A percentile compares a stretch with the other conserved stretches of the same genome.
phyloP scores from a whole-genome alignment of 164 flowering plant genomes.

The Euptelea pleiosperma region DNA sequence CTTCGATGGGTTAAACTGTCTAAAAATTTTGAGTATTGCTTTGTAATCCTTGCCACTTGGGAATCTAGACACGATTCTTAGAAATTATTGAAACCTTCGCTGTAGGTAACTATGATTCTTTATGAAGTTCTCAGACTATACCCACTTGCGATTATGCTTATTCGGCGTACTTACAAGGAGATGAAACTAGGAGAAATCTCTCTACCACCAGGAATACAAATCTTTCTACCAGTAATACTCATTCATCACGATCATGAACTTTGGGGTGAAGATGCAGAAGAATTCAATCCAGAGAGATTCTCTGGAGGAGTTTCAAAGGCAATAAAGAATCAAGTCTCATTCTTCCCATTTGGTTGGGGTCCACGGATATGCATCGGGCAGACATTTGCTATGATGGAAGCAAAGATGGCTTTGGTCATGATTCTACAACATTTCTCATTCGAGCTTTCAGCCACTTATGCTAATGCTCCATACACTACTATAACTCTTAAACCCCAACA shows the following conservation, averaged over 20 bases:
- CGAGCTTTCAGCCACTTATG: slow-evolving; percentile 3
- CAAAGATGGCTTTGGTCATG: slow-evolving; percentile 1
- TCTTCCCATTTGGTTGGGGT: slow-evolving; percentile 11
- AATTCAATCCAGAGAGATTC: slow-evolving; percentile 16
- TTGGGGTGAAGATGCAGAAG: slow-evolving; percentile 19
- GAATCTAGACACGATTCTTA: too few relatives aligned
- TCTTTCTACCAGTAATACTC: neutral
- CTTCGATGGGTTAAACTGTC: too few relatives aligned
- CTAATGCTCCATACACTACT: slow-evolving; percentile 1
- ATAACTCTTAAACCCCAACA: slow-evolving; percentile 4
- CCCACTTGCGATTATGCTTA: neutral
- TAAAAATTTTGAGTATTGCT: too few relatives aligned
- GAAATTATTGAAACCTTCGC: too few relatives aligned
- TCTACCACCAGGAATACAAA: slow-evolving; percentile 5
- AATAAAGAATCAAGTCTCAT: slow-evolving; percentile 5
- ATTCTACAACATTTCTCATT: slow-evolving; percentile 8
- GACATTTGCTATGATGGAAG: neutral
- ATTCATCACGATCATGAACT: slow-evolving; percentile 11
- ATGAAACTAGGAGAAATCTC: slow-evolving; percentile 5
- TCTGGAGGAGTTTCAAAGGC: slow-evolving; percentile 11
- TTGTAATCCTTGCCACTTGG: too few relatives aligned
- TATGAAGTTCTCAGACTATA: slow-evolving; percentile 17
- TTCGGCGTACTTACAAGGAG: neutral
- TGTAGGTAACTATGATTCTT: slow-evolving; percentile 11
- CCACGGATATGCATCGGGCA: slow-evolving; percentile 13